These are phyloP conservation scores for Dactylis glomerata DNA, from an alignment of 176 grass and related monocot species.

Conservation along the genomic window DNA sequence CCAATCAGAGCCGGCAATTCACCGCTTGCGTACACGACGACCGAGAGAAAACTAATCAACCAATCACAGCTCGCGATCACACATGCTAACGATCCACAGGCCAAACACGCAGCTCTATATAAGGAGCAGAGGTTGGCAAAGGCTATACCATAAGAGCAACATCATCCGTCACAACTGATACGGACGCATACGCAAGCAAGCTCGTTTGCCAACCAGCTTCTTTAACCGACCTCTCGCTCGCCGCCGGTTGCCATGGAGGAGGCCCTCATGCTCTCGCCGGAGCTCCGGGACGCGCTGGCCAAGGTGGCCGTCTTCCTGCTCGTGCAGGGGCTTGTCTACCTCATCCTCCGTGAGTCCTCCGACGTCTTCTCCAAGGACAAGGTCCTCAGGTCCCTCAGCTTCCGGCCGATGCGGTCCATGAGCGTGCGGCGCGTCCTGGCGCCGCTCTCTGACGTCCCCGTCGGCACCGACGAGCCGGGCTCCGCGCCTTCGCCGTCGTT, in stretches of 20 bases:
- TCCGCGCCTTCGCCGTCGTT: neutral
- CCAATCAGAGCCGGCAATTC: no score
- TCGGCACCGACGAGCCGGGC: conserved; percentile 33
- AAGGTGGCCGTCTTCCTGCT: conserved; percentile 66
- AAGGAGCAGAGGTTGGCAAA: no score
- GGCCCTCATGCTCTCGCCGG: conserved; percentile 36
- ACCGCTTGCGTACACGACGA: no score
- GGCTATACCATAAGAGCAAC: no score
- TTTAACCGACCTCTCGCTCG: neutral
- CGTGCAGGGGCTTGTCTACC: conserved; percentile 65
- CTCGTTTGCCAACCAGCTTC: neutral
- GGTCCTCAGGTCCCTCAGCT: conserved; percentile 53
- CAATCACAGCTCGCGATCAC: no score
- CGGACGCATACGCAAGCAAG: no score
- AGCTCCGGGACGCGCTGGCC: conserved; percentile 44
- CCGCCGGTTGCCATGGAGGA: conserved; percentile 45
- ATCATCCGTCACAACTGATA: no score
- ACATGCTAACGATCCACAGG: no score
- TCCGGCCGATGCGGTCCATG: conserved; percentile 55
- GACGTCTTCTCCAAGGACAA: conserved; percentile 57
- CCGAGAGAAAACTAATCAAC: no score
- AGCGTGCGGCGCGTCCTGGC: conserved; percentile 59
- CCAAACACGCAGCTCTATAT: no score
- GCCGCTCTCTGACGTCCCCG: conserved; percentile 63
- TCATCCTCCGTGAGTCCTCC: conserved; percentile 75